Percentiles rank a stretch among this genome's conserved stretches.
Conservation (phyloP, 2,329 filamentous ascomycete genomes). For the Seiridium cupressi region DNA sequence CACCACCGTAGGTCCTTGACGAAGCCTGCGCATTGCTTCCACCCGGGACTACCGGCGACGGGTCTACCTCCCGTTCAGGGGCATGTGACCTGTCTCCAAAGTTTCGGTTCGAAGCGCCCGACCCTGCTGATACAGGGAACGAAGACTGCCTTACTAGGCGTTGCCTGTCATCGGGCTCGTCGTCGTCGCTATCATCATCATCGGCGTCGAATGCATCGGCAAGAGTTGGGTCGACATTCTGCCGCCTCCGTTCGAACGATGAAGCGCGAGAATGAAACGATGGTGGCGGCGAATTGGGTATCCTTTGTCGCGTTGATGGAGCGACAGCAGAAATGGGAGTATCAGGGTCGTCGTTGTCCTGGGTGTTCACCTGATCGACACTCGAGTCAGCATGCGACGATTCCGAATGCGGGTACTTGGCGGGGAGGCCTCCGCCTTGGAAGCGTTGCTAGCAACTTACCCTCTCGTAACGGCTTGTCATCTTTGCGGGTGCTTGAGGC, state of each 20-base stretch:
- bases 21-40: conserved; percentile 30
- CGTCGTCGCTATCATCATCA: conserved; percentile 68
- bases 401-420: background rate
- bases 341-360: conserved; percentile 52
- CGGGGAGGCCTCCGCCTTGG: background rate
- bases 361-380: conserved; percentile 50
- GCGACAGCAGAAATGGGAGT: conserved; percentile 25
- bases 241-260: conserved; percentile 50
- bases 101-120: conserved; percentile 13
- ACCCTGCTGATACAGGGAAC: conserved; percentile 21
- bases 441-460: conserved; percentile 34
- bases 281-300: conserved; percentile 66
- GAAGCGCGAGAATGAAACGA: conserved; percentile 87
- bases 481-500: conserved; percentile 27
- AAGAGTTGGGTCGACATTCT: conserved; percentile 70
- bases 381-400: conserved; percentile 15
- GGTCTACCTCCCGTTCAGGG: conserved; percentile 15
- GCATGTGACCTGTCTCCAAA: conserved; percentile 14
- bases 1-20: conserved; percentile 65
- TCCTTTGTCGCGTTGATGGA: conserved; percentile 26
- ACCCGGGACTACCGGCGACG: conserved; percentile 24
- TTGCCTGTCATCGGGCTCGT: conserved; percentile 79
- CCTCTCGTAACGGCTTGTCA: conserved; percentile 58
- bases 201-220: conserved; percentile 90
- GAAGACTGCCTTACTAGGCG: conserved; percentile 73